Percentiles rank a stretch among this genome's conserved stretches.
These are phyloP conservation scores for Entophlyctis luteolus DNA, from an alignment of 192 early-diverging fungal genomes.

Conservation along the genomic window DNA sequence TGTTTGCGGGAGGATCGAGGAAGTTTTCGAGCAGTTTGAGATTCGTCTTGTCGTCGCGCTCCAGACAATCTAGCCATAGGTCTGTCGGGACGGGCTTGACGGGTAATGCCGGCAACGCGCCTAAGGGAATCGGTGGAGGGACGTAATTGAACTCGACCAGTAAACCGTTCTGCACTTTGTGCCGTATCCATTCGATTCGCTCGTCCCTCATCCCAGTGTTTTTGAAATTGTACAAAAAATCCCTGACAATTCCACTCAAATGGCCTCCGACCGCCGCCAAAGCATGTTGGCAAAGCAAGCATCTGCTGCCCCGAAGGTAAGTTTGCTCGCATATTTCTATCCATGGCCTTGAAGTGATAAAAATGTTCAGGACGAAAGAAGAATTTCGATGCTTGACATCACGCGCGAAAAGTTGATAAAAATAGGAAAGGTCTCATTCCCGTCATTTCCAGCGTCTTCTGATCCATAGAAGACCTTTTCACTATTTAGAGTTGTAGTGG, in stretches of 20 bases:
- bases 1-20: constrained; percentile 34
- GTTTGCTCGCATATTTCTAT: no score
- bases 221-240: no score
- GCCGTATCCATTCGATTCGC: constrained; percentile 37
- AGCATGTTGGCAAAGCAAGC: no score
- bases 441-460: neutral
- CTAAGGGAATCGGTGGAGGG: neutral
- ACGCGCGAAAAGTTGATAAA: constrained; percentile 34
- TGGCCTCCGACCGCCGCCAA: no score
- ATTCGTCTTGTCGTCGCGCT: constrained; percentile 38
- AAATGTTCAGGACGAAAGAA: constrained; percentile 44
- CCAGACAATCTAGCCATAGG: constrained; percentile 48
- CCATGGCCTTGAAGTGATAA: no score
- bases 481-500: constrained; percentile 33
- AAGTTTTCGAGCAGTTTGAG: constrained; percentile 41
- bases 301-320: no score
- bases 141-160: constrained; percentile 38
- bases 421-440: constrained; percentile 32
- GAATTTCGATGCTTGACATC: constrained; percentile 36
- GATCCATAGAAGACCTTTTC: neutral
- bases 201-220: no score
- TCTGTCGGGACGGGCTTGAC: constrained; percentile 23
- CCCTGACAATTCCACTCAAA: no score
- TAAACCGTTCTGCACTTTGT: constrained; percentile 39
- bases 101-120: neutral